Base-by-base conservation (phyloP, 495 filamentous ascomycete genomes). In the Extremus antarcticus region DNA sequence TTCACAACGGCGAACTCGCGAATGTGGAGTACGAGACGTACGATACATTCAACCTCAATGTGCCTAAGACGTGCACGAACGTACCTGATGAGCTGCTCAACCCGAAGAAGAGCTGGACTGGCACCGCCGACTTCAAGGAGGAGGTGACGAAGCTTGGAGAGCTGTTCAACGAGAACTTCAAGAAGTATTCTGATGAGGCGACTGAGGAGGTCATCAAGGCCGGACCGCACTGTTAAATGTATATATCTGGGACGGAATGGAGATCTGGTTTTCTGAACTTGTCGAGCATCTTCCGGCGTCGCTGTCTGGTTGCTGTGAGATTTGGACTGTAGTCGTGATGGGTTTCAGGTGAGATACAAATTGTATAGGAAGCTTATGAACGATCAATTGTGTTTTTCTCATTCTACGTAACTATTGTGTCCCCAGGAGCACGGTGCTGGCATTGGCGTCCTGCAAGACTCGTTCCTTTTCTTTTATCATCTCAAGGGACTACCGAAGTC, bases 111-210 rank as follows among this genome's bases (percentile, higher is more conserved):
- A 85, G 84, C 62, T 98, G 92, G 92, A 92, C 82, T 47, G 86
- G 84, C 43, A 74, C 75, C 35, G 78, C 85, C 50, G 80, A 80
- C 68, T 98, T 96, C 82, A 75, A 78, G 63, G 73, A 79, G 35
- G 90, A 96, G 70, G 92, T 96, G 47, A 85, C 73, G 66, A 95
- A 94, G 76, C 81, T 98, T 4, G 92, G 82, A 57, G 71, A 63
- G 47, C 77, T 97, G 51, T 97, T 97, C 78, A 79, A 83, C 66
- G 87, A 95, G 74, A 97, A 97, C 77, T 98, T 98, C 78, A 83
- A 90, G 76, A 94, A 92, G 76, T 97, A 95, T 76, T 73, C 81
- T 58, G 83, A 84, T 59, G 78, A 95, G 71, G 90, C 90, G 22
- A 95, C 90, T 32, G 73, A 76, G 53, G 91, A 95, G 51, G 90